Evolutionary conservation across 805 yeast species (phyloP).

Genomic region (Yarrowia sp.): DNA sequence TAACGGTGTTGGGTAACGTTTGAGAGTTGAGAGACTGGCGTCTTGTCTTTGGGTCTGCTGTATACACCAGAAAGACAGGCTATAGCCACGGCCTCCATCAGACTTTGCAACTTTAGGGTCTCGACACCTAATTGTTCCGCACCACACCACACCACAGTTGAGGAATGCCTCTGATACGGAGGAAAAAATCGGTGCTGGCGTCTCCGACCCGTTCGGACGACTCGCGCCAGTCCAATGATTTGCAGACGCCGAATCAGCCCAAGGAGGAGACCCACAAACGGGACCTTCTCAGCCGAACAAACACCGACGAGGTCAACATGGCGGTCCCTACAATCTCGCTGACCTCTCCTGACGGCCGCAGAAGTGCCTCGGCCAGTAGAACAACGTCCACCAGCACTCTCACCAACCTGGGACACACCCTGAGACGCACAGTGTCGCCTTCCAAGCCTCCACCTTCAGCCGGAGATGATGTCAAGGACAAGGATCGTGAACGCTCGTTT

Average conservation of each 20-base stretch:
- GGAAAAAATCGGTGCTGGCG: conserved; percentile 34
- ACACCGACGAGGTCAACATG: conserved; percentile 22
- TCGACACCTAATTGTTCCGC: neutral
- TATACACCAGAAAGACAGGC: too few species aligned
- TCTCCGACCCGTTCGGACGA: conserved; percentile 33
- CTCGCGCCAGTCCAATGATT: neutral
- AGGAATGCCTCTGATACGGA: conserved; percentile 39
- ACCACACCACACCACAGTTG: neutral
- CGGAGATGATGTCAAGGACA: neutral
- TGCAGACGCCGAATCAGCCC: conserved; percentile 12
- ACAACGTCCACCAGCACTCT: conserved; percentile 2
- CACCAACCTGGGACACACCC: conserved; percentile 11
- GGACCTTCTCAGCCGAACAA: neutral
- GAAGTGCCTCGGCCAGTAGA: neutral
- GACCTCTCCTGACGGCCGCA: conserved; percentile 13
- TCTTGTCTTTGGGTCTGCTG: too few species aligned
- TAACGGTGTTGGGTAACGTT: too few species aligned
- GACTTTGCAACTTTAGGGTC: too few species aligned
- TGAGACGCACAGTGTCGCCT: conserved; percentile 16
- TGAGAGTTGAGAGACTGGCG: too few species aligned
- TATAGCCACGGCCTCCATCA: too few species aligned
- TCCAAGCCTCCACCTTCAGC: neutral
- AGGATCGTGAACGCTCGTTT: conserved; percentile 22
- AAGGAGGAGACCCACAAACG: neutral
- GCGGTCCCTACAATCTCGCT: conserved; percentile 32